Conservation (phyloP, 176 grass and related monocot species). For the Zoysia japonica region DNA sequence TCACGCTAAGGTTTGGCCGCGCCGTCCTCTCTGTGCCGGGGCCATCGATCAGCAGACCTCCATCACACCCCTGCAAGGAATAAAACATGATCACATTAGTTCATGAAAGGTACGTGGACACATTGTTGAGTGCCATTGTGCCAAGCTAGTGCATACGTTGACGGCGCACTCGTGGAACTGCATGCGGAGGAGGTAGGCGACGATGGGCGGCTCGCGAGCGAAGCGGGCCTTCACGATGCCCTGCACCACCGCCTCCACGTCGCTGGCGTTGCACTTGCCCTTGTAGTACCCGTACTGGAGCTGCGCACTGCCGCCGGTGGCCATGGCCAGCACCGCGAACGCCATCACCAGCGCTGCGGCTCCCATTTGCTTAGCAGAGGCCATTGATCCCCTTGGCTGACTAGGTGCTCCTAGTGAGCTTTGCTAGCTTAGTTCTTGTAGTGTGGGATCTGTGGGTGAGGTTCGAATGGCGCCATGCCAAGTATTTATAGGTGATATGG, state of each 20-base stretch:
- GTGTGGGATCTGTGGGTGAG: not conserved
- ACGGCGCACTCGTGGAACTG: slow-evolving; percentile 64
- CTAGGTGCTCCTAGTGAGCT: not conserved
- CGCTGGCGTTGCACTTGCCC: slow-evolving; percentile 38
- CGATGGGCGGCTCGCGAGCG: slow-evolving; percentile 1
- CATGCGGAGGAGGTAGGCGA: slow-evolving; percentile 53
- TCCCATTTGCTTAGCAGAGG: not conserved
- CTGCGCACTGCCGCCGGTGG: slow-evolving; percentile 11
- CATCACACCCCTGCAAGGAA: slow-evolving; percentile 47
- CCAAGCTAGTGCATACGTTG: not conserved
- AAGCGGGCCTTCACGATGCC: slow-evolving; percentile 14
- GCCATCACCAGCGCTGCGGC: not conserved
- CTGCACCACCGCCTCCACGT: slow-evolving; percentile 39
- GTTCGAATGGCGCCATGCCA: not conserved
- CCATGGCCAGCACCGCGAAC: slow-evolving; percentile 10
- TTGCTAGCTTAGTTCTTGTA: not conserved
- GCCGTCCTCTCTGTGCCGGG: slow-evolving; percentile 47
- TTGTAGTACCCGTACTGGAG: slow-evolving; percentile 46
- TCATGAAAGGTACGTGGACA: not conserved
- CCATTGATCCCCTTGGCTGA: slow-evolving; percentile 7
- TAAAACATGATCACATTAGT: not conserved
- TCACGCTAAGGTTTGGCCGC: slow-evolving; percentile 45
- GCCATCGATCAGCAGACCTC: slow-evolving; percentile 50
- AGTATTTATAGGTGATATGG: slow-evolving; percentile 3
- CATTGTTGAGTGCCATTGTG: not conserved